phyloP scores from a whole-genome alignment of 2,329 filamentous ascomycete species.

The Aspergillus niger region DNA sequence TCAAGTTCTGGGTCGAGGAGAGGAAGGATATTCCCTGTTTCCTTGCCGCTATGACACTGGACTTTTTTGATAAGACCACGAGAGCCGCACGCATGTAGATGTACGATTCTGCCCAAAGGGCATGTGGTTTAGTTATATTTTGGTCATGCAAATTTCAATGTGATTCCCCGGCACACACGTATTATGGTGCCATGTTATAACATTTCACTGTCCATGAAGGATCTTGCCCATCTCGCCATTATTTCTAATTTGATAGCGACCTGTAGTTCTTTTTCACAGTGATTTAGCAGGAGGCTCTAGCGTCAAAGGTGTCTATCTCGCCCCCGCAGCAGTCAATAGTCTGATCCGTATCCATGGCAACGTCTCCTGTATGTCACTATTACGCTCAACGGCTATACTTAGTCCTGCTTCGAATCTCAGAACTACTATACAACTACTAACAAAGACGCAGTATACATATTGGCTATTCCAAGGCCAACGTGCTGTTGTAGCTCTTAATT shows the following conservation, averaged over 20 bases:
- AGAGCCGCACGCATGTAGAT: constrained; percentile 40
- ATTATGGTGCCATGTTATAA: background rate
- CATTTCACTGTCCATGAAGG: constrained; percentile 24
- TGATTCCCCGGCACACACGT: constrained; percentile 31
- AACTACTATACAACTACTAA: too few species aligned
- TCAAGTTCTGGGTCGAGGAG: constrained; percentile 94
- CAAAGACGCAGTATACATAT: too few species aligned
- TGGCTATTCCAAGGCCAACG: too few species aligned
- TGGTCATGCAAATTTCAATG: background rate
- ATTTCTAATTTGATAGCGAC: too few species aligned
- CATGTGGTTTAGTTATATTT: background rate
- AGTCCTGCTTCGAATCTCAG: too few species aligned
- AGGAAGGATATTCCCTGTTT: constrained; percentile 93
- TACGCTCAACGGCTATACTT: too few species aligned
- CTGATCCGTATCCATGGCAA: too few species aligned
- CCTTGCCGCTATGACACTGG: constrained; percentile 83
- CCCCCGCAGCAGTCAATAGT: too few species aligned
- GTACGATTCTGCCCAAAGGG: background rate
- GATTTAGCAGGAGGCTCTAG: background rate
- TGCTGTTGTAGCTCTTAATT: too few species aligned
- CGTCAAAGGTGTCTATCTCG: too few species aligned
- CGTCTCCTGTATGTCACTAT: too few species aligned
- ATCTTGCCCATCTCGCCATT: too few species aligned
- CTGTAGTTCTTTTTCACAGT: background rate
- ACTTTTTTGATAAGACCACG: constrained; percentile 75